Base-by-base conservation (phyloP, 805 yeast species). In the Monosporozyma siamensis region DNA sequence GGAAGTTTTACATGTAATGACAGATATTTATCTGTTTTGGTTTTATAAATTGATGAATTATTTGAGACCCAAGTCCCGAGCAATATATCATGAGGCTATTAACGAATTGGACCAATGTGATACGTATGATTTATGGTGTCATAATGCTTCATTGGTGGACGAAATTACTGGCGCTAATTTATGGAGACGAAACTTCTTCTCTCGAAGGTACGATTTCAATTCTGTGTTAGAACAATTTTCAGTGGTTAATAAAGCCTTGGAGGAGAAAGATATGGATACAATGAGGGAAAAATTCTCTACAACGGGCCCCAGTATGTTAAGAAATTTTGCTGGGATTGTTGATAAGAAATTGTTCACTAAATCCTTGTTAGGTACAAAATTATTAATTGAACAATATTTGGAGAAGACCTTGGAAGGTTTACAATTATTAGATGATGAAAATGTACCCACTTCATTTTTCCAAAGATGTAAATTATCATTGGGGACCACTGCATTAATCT, bases 261-360 rank as follows among this genome's bases (percentile, higher is more conserved):
- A 69, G 22, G 67, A 68, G 42, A 48, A 34, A 6, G 86, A 88
- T 58, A 66, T 78, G 2, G 70, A 69, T 17, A 64, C 69, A 26
- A 66, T 88, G 15, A 71, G 82, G 64, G 78, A 82, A 17, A 65
- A 82, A 30, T 71, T 90, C 37, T 66, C 95, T 32, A 82, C 70
- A 0, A 69, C 95, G 0, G 95, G 96, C 6, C 64, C 67, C 1
- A 55, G 61, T 0, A 72, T 88, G 54, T 66, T 92, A 27, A 66
- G 98, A 32, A 92, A 92, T 57, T 84, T 90, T 66, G 97, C 95
- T 6, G 94, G 95, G 1, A 86, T 92, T 4, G 75, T 94, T 1
- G 84, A 82, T 50, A 78, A 81, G 48, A 74, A 80, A 42, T 66
- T 92, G 36, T 90, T 84, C 67, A 82, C 82, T 42, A 78, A 87